Conservation (phyloP, 2,329 filamentous ascomycete species). For the Ramularia endophylla region DNA sequence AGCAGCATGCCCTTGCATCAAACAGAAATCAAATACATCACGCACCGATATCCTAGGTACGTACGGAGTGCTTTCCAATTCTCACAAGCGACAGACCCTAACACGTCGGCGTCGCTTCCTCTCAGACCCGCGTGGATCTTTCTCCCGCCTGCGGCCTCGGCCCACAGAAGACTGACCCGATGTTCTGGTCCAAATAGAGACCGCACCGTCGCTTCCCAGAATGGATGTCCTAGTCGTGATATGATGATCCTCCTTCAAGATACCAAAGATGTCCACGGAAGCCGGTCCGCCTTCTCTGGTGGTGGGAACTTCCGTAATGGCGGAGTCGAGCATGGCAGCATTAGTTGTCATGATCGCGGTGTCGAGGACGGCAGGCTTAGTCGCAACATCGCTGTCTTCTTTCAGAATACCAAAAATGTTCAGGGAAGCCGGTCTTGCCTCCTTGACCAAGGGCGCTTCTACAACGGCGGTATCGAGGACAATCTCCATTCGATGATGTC, state of each 20-base stretch:
- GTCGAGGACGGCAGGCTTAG: too few relatives aligned
- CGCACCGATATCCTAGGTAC: conserved; percentile 1
- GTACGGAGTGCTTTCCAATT: neutral
- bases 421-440: neutral
- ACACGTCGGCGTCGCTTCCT: conserved; percentile 1
- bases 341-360: too few relatives aligned
- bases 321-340: too few relatives aligned
- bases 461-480: conserved; percentile 11
- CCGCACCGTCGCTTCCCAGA: conserved; percentile 10
- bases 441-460: neutral
- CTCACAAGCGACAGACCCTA: neutral
- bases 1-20: too few relatives aligned
- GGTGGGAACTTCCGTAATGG: neutral
- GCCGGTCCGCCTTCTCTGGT: neutral
- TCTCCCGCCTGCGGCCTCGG: neutral
- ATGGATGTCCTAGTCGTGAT: conserved; percentile 4
- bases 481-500: conserved; percentile 9
- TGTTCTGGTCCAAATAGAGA: neutral
- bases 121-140: neutral
- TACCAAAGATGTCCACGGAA: neutral
- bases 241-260: neutral
- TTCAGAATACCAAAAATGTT: neutral
- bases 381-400: too few relatives aligned
- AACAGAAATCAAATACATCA: too few relatives aligned
- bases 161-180: neutral